phyloP scores from a whole-genome alignment of 2,329 filamentous ascomycete species.

The Cladosporium sp. region DNA sequence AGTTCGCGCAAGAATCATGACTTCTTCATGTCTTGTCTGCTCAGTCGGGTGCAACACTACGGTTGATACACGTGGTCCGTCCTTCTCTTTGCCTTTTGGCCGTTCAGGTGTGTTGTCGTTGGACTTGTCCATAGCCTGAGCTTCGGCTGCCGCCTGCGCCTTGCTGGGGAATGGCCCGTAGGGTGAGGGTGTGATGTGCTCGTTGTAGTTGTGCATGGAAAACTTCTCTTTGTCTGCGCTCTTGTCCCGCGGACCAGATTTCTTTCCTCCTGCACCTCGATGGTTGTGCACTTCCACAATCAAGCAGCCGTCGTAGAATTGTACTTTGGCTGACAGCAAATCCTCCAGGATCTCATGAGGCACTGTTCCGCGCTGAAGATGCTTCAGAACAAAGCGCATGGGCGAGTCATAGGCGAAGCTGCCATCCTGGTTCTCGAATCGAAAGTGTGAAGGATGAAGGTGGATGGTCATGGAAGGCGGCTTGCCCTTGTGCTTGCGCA shows the following conservation, averaged over 20 bases:
- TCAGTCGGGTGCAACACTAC: conserved; percentile 81
- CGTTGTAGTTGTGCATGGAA: conserved; percentile 89
- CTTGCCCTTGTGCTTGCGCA: conserved; percentile 70
- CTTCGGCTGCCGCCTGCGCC: conserved; percentile 12
- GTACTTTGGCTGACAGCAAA: conserved; percentile 65
- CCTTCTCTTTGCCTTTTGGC: conserved; percentile 35
- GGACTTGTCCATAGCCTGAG: conserved; percentile 37
- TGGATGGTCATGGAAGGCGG: conserved; percentile 84
- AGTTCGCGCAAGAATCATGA: conserved; percentile 71
- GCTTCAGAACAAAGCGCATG: conserved; percentile 77
- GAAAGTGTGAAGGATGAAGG: conserved; percentile 78
- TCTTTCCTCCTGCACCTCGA: conserved; percentile 48
- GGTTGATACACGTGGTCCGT: conserved; percentile 60
- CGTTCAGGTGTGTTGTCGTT: conserved; percentile 16
- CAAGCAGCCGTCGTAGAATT: conserved; percentile 88
- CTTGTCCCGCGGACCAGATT: conserved; percentile 42
- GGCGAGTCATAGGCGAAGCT: conserved; percentile 90
- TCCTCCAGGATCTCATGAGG: conserved; percentile 86
- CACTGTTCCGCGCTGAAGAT: conserved; percentile 70
- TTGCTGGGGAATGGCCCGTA: conserved; percentile 65
- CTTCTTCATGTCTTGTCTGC: conserved; percentile 69
- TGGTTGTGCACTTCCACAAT: conserved; percentile 95
- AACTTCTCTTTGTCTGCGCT: conserved; percentile 62
- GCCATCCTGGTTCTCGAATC: conserved; percentile 90
- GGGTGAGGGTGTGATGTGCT: conserved; percentile 83